Percentiles rank a stretch among this genome's conserved stretches.
Evolutionary conservation across 192 early-diverging fungal species (phyloP).

Genomic region (Ambispora gerdemannii): DNA sequence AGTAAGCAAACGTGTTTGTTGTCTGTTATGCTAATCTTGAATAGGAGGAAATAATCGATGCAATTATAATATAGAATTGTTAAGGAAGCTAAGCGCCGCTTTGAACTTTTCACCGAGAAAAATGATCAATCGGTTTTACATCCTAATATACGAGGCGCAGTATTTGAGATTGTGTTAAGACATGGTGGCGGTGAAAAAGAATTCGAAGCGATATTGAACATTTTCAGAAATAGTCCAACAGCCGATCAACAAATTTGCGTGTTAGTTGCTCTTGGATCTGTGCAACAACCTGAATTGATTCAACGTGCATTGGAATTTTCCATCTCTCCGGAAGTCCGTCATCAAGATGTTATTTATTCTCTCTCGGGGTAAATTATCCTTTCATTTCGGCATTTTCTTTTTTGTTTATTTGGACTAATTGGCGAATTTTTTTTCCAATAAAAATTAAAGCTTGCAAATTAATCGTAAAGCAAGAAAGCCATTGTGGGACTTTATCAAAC

Average conservation of each 20-base stretch:
- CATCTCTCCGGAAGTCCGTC: constrained; percentile 63
- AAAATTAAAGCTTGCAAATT: constrained; percentile 45
- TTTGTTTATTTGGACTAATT: neutral
- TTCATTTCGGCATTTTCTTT: no score
- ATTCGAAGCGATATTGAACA: constrained; percentile 59
- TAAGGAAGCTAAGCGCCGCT: constrained; percentile 65
- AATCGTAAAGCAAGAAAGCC: constrained; percentile 53
- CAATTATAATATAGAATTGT: constrained; percentile 38
- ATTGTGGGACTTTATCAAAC: constrained; percentile 66
- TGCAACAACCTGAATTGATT: constrained; percentile 53
- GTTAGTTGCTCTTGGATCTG: constrained; percentile 57
- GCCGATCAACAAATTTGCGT: constrained; percentile 69
- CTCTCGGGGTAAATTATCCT: constrained; percentile 42
- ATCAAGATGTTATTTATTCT: constrained; percentile 64
- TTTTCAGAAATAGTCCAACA: constrained; percentile 57
- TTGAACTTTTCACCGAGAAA: constrained; percentile 57
- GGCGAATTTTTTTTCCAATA: neutral
- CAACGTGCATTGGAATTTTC: constrained; percentile 61
- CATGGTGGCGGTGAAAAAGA: constrained; percentile 58
- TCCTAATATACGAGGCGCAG: constrained; percentile 67
- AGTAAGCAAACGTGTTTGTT: constrained; percentile 1
- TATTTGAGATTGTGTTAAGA: constrained; percentile 68
- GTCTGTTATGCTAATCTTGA: neutral
- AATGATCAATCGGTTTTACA: constrained; percentile 67
- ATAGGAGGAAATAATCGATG: no score